Percentiles rank a stretch among this genome's conserved stretches.
Conservation (phyloP, 164 flowering plant genomes). For the Piper betle region DNA sequence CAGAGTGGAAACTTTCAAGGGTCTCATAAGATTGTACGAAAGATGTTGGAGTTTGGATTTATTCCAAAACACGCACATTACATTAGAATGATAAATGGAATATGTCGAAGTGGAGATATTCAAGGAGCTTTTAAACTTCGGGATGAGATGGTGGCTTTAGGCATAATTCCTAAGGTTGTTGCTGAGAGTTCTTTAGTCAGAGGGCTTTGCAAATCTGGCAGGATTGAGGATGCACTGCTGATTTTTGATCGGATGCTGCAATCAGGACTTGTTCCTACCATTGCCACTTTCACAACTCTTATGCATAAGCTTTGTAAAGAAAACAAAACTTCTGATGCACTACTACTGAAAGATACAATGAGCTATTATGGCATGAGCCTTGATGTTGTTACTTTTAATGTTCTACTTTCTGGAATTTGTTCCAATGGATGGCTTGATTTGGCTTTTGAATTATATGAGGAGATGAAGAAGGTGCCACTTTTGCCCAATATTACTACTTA, state of each 20-base stretch:
- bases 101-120: constrained; percentile 51
- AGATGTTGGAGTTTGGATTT: constrained; percentile 44
- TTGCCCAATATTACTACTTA: constrained; percentile 48
- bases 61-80: constrained; percentile 34
- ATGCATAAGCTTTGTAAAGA: constrained; percentile 54
- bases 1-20: constrained; percentile 26
- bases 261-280: constrained; percentile 39
- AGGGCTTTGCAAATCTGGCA: constrained; percentile 61
- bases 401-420: constrained; percentile 61
- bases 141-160: constrained; percentile 51
- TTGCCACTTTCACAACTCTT: constrained; percentile 67
- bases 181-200: constrained; percentile 75
- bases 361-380: constrained; percentile 34
- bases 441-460: constrained; percentile 56
- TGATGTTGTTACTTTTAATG: constrained; percentile 63
- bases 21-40: constrained; percentile 30
- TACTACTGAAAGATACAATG: constrained; percentile 36
- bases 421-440: constrained; percentile 25
- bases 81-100: constrained; percentile 43
- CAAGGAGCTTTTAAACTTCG: constrained; percentile 46
- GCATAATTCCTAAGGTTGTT: constrained; percentile 28
- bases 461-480: constrained; percentile 54
- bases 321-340: constrained; percentile 34
- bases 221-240: constrained; percentile 53
- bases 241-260: constrained; percentile 46